A percentile compares a stretch with the other conserved stretches of the same genome.
Evolutionary conservation across 352 stramenopile genomes (phyloP).

Genomic region (Globisporangium recalcitrans): DNA sequence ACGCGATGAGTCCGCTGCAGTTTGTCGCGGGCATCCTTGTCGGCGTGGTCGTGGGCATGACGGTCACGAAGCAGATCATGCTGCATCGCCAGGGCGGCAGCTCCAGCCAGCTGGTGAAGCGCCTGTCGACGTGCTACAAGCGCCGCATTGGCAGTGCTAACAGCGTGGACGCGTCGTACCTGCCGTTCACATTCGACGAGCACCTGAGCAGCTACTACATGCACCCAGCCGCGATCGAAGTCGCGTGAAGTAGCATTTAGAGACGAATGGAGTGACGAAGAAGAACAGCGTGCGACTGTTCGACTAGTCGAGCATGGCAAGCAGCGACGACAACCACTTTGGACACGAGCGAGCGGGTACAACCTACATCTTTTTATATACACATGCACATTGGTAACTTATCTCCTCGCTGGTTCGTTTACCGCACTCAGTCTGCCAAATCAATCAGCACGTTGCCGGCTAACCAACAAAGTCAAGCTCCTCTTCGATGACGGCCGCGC

Average conservation of each 20-base stretch:
- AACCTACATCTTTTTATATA: background rate
- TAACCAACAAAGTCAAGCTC: background rate
- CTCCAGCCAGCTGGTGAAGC: constrained; percentile 11
- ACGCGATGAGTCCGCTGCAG: constrained; percentile 25
- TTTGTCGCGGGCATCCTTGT: constrained; percentile 37
- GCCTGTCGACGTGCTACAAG: constrained; percentile 10
- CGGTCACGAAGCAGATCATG: constrained; percentile 24
- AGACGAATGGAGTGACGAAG: background rate
- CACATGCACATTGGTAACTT: background rate
- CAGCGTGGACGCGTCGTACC: constrained; percentile 4
- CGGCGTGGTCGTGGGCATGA: constrained; percentile 35
- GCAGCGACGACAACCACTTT: too few relatives aligned
- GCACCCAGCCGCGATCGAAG: constrained; percentile 31
- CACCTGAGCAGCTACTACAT: constrained; percentile 20
- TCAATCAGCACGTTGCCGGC: background rate
- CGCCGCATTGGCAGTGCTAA: background rate
- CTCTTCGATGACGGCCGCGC: constrained; percentile 9
- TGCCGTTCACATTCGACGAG: constrained; percentile 12
- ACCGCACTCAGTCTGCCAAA: background rate
- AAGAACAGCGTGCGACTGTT: background rate
- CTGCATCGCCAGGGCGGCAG: constrained; percentile 11
- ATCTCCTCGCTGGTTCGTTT: background rate
- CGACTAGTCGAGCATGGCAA: background rate
- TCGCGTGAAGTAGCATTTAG: constrained; percentile 23
- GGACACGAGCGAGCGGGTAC: background rate